Evolutionary conservation across 208 protist genomes (phyloP).

Genomic region (Leishmania guyanensis): DNA sequence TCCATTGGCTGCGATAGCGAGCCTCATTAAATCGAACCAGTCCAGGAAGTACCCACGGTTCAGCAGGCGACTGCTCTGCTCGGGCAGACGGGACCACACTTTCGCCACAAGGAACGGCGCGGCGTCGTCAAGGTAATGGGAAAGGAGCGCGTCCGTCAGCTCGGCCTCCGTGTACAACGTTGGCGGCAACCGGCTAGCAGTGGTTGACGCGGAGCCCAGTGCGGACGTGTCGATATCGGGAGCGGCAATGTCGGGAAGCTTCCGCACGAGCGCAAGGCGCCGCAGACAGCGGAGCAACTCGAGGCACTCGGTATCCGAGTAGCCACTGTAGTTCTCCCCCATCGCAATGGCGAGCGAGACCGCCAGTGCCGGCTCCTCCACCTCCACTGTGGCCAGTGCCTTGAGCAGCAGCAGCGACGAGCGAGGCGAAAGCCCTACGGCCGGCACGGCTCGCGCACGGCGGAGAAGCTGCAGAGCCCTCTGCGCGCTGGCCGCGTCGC

Average conservation of each 20-base stretch:
- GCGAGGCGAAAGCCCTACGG: conserved; percentile 63
- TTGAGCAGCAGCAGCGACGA: conserved; percentile 70
- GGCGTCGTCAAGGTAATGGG: conserved; percentile 54
- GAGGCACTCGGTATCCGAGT: conserved; percentile 62
- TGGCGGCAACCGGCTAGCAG: conserved; percentile 6
- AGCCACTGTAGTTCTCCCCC: conserved; percentile 74
- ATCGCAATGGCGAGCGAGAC: conserved; percentile 78
- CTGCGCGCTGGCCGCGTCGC: conserved; percentile 56
- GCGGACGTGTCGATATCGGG: conserved; percentile 24
- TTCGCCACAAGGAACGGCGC: conserved; percentile 70
- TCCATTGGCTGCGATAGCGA: conserved; percentile 72
- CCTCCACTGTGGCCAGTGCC: conserved; percentile 62
- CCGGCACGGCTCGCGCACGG: conserved; percentile 35
- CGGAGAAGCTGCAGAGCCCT: conserved; percentile 58
- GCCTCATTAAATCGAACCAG: conserved; percentile 70
- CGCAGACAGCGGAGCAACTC: conserved; percentile 84
- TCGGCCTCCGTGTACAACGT: conserved; percentile 56
- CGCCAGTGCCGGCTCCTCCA: conserved; percentile 72
- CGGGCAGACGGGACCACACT: conserved; percentile 79
- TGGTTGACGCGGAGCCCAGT: not conserved
- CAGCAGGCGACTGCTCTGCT: conserved; percentile 66
- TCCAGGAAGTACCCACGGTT: conserved; percentile 68
- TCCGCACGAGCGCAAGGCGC: conserved; percentile 68
- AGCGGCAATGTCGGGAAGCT: conserved; percentile 41
- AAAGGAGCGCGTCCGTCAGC: conserved; percentile 46